Base-by-base conservation (phyloP, 2,329 filamentous ascomycete species). In the Boeremia lycopersici region DNA sequence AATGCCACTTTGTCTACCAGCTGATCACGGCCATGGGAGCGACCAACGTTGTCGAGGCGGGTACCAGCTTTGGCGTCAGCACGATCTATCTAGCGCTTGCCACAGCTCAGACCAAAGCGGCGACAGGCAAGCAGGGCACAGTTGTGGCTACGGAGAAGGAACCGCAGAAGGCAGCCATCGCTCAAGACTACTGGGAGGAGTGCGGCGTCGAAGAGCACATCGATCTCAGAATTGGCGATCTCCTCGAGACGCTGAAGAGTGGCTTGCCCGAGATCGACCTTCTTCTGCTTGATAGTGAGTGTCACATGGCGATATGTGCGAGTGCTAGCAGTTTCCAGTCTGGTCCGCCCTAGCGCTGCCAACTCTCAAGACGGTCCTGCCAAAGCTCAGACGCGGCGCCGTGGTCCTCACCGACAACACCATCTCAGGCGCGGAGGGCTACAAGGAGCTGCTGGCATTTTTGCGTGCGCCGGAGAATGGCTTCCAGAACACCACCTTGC, bases 51-150 rank as follows among this genome's bases (percentile, higher is more conserved):
- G 79, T 87, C 33, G 85, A 88, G 64, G 84, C 83, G 0, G 85
- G 85, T 1, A 87, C 85, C 0, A 82, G 79, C 36, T 87, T 84
- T 53, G 85, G 85, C 2, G 79, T 88, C 1, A 84, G 81, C 51
- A 87, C 85, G 0, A 84, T 87, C 39, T 88, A 86, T 55, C 77
- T 87, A 2, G 83, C 84, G 0, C 74, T 44, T 9, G 48, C 40
- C 12, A 44, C 25, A 6, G 48, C 31, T 15, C 40, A 33, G 13
- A 44, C 40, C 11, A 44, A 33, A 8, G 12, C 23, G 38, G 40
- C 15, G 26, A 50, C 31, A 28, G 47, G 48, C 17, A 44, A 44
- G 40, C 38, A 25, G n/a, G 17, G 48, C 4, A 42, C 39, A 13
- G 47, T 42, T 11, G 17, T 49, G 17, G 47, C 47, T 15, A 36